Base-by-base conservation (phyloP, 345 rosid species). In the Gossypium arboreum region DNA sequence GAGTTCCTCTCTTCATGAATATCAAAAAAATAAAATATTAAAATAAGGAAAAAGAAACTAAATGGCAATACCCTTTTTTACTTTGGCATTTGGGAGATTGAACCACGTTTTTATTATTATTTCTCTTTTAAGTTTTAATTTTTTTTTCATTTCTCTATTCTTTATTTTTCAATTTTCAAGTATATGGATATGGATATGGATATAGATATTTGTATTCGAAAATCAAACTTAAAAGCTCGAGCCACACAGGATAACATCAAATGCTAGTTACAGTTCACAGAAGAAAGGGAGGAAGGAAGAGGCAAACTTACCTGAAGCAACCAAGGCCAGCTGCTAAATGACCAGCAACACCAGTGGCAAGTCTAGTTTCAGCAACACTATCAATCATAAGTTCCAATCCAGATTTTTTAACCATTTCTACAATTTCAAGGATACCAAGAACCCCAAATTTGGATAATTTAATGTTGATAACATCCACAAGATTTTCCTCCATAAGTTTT, bases 341-440 rank as follows among this genome's bases (percentile, higher is more conserved):
- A n/a, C 74, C 79, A 25, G 79, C 74, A 76, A 57, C 70, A 43
- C 74, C 74, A 2, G 74, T 34, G 68, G 74, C 74, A 52, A 75
- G 78, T 66, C 72, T 75, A 44, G 78, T 75, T 50, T 75, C 65
- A 20, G 51, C 65, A 56, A 15, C 51, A 34, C 73, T 41, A 41
- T 66, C 68, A 2, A 75, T 67, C 63, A 75, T 75, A 47, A 75
- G 78, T 61, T 44, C 12, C 55, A 75, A 59, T 44, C 66, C 66
- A 15, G 72, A 41, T 22, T 43, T 44, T 56, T 50, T 75, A 20
- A 44, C 56, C 48, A 66, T 39, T 13, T 66, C 63, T 22, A 75
- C 65, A 55, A 66, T 66, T 55, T 75, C 59, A 56, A 75, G 73
- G 45, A 71, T 68, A 24, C 72, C 72, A 41, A 75, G 45, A 27